phyloP scores from a whole-genome alignment of 441 rosid genomes.

The Metrosideros polymorpha region DNA sequence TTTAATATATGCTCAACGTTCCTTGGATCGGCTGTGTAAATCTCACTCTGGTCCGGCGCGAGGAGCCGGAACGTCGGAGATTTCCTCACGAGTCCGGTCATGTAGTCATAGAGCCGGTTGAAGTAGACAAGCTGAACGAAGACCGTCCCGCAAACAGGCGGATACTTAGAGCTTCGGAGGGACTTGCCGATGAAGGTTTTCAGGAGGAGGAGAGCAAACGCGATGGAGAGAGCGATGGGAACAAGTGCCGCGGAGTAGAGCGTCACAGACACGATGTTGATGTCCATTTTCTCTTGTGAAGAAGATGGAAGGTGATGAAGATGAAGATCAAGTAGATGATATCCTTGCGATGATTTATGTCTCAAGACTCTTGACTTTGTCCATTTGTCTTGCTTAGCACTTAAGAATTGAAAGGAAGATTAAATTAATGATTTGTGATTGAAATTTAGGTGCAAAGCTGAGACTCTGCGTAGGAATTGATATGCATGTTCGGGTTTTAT shows the following conservation, averaged over 20 bases:
- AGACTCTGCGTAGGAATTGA: neutral
- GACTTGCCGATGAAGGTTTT: slow-evolving; percentile 42
- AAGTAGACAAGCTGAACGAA: slow-evolving; percentile 36
- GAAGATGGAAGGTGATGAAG: neutral
- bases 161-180: slow-evolving; percentile 21
- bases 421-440: neutral
- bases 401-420: neutral
- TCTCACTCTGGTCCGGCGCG: slow-evolving; percentile 19
- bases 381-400: neutral
- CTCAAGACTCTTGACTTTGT: neutral
- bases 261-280: slow-evolving; percentile 11
- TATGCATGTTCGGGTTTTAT: neutral
- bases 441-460: neutral
- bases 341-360: neutral
- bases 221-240: slow-evolving; percentile 5
- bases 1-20: slow-evolving; percentile 60
- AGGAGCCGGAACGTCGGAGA: slow-evolving; percentile 47
- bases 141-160: slow-evolving; percentile 49
- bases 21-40: slow-evolving; percentile 44
- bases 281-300: slow-evolving; percentile 14
- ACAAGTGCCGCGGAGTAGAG: slow-evolving; percentile 4
- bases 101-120: slow-evolving; percentile 46
- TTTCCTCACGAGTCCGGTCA: slow-evolving; percentile 25
- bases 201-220: slow-evolving; percentile 8
- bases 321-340: neutral